These are phyloP conservation scores for Arthrobotrys pseudoclavata DNA, from an alignment of 2,329 filamentous ascomycete species.

Conservation along the genomic window DNA sequence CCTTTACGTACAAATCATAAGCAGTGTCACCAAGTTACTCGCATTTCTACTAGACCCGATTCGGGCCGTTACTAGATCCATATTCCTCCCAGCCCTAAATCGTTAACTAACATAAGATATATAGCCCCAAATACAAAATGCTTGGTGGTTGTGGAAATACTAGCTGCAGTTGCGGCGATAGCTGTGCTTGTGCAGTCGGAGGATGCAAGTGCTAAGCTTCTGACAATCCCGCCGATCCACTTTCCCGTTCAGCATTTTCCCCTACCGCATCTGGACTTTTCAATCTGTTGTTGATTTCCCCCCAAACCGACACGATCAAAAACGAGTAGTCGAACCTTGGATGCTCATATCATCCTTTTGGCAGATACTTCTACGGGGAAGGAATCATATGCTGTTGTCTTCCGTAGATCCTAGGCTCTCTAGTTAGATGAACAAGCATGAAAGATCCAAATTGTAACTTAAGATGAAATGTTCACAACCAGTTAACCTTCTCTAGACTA, in stretches of 20 bases:
- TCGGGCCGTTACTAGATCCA: background rate
- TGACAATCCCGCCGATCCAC: background rate
- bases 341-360: background rate
- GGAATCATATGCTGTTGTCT: too few relatives aligned
- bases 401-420: too few relatives aligned
- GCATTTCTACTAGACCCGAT: background rate
- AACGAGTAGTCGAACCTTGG: background rate
- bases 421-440: background rate
- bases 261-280: background rate
- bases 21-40: background rate
- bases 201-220: background rate
- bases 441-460: background rate
- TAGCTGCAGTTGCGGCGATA: background rate
- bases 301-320: background rate
- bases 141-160: background rate
- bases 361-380: too few relatives aligned
- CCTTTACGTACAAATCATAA: background rate
- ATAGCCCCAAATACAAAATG: background rate
- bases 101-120: background rate
- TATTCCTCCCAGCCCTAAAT: background rate
- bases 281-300: background rate
- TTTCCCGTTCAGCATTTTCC: background rate
- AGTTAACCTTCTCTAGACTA: background rate
- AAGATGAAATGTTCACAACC: background rate
- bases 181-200: background rate